Base-by-base conservation (phyloP, 495 filamentous ascomycete species). In the Evansstolkia leycettana region DNA sequence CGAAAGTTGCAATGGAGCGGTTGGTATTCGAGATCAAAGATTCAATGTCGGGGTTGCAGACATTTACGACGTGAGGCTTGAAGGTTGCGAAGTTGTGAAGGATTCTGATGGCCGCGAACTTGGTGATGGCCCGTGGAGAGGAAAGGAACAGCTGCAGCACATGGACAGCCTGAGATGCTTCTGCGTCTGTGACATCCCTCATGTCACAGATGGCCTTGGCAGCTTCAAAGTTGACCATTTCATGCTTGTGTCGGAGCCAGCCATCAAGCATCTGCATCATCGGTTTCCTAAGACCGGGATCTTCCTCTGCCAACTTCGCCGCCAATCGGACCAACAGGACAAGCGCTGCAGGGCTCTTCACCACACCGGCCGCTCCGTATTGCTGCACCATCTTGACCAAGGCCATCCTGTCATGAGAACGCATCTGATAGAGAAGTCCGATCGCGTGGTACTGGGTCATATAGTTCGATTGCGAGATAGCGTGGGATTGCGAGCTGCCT, bases 341-440 rank as follows among this genome's bases (percentile, higher is more conserved):
- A 40, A 86, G 78, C 24, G 87, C 90, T 26, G 88, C 87, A 10
- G 89, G 87, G 55, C 84, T 95, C 72, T 94, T 95, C 34, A 94
- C 80, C 16, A 82, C 85, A 29, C 89, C 87, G 6, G 89, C 80
- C 35, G 80, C 78, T 20, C 84, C 84, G 50, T 93, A 95, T 54
- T 96, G 92, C 61, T 99, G 90, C 10, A 96, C 90, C 92, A 99
- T 95, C 72, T 96, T 99, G n/a, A 96, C 90, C 46, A 99, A 61
- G 5, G 89, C 84, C 92, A 96, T 99, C 49, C 90, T 75, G 57
- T 99, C 90, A 44, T 94, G 85, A 38, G 82, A 82, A 50, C 90
- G 82, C 88, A 99, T 95, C 62, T 96, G 90, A 53, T 95, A 96
- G 30, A 99, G 59, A 24, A 99, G 74, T 31, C 92, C 90, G 67